Base-by-base conservation (phyloP, 2,329 filamentous ascomycete genomes). In the Thermochaetoides dissita region DNA sequence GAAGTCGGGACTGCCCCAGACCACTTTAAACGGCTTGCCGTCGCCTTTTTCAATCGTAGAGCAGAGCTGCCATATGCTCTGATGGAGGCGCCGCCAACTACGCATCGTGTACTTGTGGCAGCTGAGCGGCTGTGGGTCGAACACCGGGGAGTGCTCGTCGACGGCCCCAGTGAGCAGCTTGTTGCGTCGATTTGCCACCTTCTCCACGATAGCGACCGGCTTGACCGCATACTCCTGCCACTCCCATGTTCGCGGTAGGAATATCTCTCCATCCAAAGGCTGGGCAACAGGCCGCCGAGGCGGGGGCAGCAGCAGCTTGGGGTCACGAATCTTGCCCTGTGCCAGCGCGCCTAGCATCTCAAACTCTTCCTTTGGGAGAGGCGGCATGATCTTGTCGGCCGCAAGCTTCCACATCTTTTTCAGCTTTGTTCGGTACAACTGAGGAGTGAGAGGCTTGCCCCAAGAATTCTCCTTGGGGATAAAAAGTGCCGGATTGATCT, bases 361-460 rank as follows among this genome's bases (percentile, higher is more conserved):
- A 74, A 74, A 80, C 52, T 79, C 72, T 11, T 61, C 59, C 29
- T 55, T 58, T 6, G 64, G 63, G 10, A 80, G 44, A 0, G 76
- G 76, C n/a, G 73, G 71, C 50, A 74, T 59, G 6, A 76, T 47
- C 45, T 67, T 71, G 9, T 63, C 55, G 1, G 67, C 58, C 10
- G 63, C 52, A 4, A 43, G 43, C 33, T 57, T 64, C 69, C 72
- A 80, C 59, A 67, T 71, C 17, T 57, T 61, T 29, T 61, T 65
- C 37, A 60, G 51, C 45, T 69, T 69, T 8, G 62, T 63, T n/a
- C 63, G 59, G 7, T 58, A 51, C 1, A 67, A 51, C 36, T 57
- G 64, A 6, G 58, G 49, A 3, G 61, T 45, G 1, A 67, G 56
- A 0, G 65, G 65, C 2, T 63, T 62, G 2, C 69, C 72, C 67